Base-by-base conservation (phyloP, 345 rosid genomes). In the Melastoma malabathricum region DNA sequence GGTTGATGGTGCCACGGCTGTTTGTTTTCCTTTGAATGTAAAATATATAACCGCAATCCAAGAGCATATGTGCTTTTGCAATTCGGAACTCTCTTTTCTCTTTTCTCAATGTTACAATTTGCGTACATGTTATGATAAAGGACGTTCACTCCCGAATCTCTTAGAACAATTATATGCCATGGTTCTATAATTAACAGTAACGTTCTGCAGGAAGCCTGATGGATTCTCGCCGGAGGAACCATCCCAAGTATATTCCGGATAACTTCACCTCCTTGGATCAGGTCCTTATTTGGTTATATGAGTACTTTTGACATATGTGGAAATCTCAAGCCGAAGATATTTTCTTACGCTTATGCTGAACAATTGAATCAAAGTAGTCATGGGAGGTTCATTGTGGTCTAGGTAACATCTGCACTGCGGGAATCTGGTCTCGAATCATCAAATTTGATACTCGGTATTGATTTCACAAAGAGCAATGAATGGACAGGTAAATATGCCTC, bases 361-460 rank as follows among this genome's bases (percentile, higher is more conserved):
- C 20, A 55, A 18, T 39, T 57, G 41, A 16, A 47, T 18, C 13
- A 12, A 43, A 48, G 31, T 48, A 48, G 44, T 47, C 2, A 57
- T 13, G 45, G 18, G 46, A 38, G 38, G 43, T 48, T 34, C 12
- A 5, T 25, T 38, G 43, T 46, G 45, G 47, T 47, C 13, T 64
- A 83, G 92, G 92, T 80, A 50, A 80, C 75, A 63, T 48, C 65
- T 48, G 80, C 84, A 9, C 63, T 83, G 60, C 72, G 84, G 67
- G 84, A 77, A 18, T 75, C 92, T 56, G 92, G 92, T 50, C 92
- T 83, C 58, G 92, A 83, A 62, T 83, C 92, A 31, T 83, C 92
- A 17, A 83, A 83, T 57, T 56, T 83, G 56, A 77, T 83, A 61
- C 78, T 83, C 46, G 84, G 86, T 15, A 61, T 83, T 45, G 92